phyloP scores from a whole-genome alignment of 202 grass and related monocot genomes.

The Setaria viridis region DNA sequence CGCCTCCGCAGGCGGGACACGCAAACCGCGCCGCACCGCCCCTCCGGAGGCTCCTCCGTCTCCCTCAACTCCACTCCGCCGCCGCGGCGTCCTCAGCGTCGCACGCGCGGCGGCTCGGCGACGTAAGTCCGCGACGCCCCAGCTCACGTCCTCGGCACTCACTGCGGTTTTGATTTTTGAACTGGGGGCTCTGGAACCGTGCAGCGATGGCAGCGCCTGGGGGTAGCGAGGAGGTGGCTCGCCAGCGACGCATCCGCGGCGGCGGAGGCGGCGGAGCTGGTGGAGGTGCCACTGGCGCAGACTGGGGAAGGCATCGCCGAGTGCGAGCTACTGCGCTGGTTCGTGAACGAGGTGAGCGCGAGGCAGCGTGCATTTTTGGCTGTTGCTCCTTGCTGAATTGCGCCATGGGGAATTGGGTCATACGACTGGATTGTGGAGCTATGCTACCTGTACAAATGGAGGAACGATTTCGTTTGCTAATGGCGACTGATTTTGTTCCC shows the following conservation, averaged over 20 bases:
- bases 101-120: conserved; percentile 21
- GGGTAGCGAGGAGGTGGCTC: conserved; percentile 43
- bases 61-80: neutral
- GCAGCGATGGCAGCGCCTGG: conserved; percentile 17
- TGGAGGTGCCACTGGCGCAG: conserved; percentile 88
- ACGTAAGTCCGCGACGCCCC: conserved; percentile 7
- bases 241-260: conserved; percentile 48
- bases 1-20: neutral
- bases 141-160: neutral
- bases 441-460: neutral
- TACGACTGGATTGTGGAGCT: neutral
- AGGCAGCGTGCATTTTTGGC: neutral
- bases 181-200: neutral
- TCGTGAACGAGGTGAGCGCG: conserved; percentile 63
- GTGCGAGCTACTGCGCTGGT: conserved; percentile 95
- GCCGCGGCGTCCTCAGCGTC: neutral
- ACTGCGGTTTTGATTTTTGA: neutral
- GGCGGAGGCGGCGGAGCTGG: conserved; percentile 49
- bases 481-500: neutral
- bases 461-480: neutral
- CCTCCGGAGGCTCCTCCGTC: conserved; percentile 31
- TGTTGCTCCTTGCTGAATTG: neutral
- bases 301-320: conserved; percentile 98
- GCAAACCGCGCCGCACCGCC: neutral
- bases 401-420: neutral